Evolutionary conservation across 2,329 filamentous ascomycete genomes (phyloP).

Genomic region (Penicillium verrucosum): DNA sequence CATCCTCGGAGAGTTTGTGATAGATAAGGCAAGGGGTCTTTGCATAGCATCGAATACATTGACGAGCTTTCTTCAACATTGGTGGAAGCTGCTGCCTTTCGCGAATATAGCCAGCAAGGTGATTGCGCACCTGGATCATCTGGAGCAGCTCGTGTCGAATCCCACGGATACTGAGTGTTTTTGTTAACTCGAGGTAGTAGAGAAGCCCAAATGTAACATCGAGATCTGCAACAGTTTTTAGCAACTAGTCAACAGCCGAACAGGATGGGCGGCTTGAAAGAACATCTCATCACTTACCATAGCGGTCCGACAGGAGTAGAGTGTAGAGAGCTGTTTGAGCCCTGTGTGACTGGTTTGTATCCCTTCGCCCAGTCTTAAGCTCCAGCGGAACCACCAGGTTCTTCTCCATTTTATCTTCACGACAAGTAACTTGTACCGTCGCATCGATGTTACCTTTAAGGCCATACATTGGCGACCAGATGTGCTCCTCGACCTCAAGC

Average conservation of each 20-base stretch:
- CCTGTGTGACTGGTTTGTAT: conserved; percentile 75
- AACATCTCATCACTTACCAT: conserved; percentile 50
- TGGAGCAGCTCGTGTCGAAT: conserved; percentile 85
- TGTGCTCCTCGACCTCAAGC: conserved; percentile 93
- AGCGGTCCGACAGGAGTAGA: conserved; percentile 84
- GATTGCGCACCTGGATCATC: conserved; percentile 95
- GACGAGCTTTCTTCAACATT: conserved; percentile 77
- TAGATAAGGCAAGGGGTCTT: conserved; percentile 90
- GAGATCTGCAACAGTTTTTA: conserved; percentile 58
- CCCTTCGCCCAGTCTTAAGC: conserved; percentile 84
- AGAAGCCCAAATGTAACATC: conserved; percentile 85
- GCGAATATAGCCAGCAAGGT: conserved; percentile 78
- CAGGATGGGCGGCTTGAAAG: not conserved
- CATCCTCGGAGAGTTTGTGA: conserved; percentile 83
- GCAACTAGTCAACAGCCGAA: not conserved
- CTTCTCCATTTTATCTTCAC: conserved; percentile 62
- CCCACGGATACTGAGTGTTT: conserved; percentile 78
- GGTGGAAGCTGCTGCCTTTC: conserved; percentile 78
- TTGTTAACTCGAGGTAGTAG: conserved; percentile 91
- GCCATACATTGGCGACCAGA: conserved; percentile 97
- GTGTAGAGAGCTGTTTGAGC: conserved; percentile 96
- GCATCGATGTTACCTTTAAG: conserved; percentile 98
- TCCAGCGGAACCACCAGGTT: conserved; percentile 88
- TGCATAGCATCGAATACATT: conserved; percentile 85
- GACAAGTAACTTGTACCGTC: conserved; percentile 82